Base-by-base conservation (phyloP, 768 basidiomycete genomes). In the Serendipita sp. region DNA sequence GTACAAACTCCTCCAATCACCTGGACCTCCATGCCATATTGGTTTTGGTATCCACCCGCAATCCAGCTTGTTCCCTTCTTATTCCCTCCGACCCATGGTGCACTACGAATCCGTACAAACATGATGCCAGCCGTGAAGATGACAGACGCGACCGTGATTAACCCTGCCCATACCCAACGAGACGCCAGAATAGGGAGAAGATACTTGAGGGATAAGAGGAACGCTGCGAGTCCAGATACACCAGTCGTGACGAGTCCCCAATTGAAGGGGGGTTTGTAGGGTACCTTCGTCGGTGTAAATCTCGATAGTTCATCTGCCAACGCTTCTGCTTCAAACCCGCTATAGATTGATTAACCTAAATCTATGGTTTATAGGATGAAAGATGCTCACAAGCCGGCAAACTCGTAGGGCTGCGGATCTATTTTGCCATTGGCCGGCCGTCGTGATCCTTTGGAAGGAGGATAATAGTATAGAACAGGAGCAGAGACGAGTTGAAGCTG, bases 81-180 rank as follows among this genome's bases (percentile, higher is more conserved):
- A 64, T 82, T 79, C 0, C 77, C 76, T 34, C 82, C 83, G 51
- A 74, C 70, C 71, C 82, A 92, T 2, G 92, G 93, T 54, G 80
- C 80, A 37, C 80, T 80, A 67, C 95, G 86, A 69, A 99, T 99
- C 68, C 86, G 88, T 66, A 88, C 89, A 76, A 95, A 99, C 96
- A 99, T 99, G 78, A 84, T 88, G 5, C 96, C 96, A 7, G 87
- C 85, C 24, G 85, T 94, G 86, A 97, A 95, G 69, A 91, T 75
- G 35, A 87, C 75, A 18, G 90, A 86, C 7, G 84, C 80, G 45
- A 86, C 65, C 34, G 85, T 81, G 45, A 78, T 79, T n/a, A 72
- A 73, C 28, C 77, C 70, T 3, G 87, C 88, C 89, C 90, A 92
- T 2, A 81, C 75, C 88, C 88, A 91, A 67, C 86, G 85, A 68